These are phyloP conservation scores for Erysiphe pulchra DNA, from an alignment of 2,329 filamentous ascomycete species.

Conservation along the genomic window DNA sequence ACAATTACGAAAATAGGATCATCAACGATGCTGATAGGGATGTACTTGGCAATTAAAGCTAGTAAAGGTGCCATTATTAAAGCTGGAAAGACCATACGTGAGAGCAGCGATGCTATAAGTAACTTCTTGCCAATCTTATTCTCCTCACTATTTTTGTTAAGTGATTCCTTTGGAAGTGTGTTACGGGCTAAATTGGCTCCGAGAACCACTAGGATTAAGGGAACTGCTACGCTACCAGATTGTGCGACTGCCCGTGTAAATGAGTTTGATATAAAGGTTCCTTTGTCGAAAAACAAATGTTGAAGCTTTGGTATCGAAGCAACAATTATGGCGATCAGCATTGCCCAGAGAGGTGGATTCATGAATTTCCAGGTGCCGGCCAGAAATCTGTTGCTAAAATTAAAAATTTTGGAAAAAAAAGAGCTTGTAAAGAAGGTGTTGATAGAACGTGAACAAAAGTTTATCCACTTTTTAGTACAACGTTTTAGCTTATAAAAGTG, in stretches of 20 bases:
- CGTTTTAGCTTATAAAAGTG: conserved; percentile 9
- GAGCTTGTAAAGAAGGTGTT: conserved; percentile 25
- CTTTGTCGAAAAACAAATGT: conserved; percentile 62
- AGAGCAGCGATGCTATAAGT: conserved; percentile 60
- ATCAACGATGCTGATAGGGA: conserved; percentile 80
- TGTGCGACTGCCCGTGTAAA: conserved; percentile 70
- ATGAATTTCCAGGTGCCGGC: conserved; percentile 72
- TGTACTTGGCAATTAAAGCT: conserved; percentile 66
- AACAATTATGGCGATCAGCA: conserved; percentile 74
- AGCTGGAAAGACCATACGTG: conserved; percentile 80
- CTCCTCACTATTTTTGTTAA: conserved; percentile 44
- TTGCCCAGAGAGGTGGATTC: conserved; percentile 95
- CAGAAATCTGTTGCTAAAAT: conserved; percentile 23
- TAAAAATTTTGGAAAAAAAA: conserved; percentile 19
- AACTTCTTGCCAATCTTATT: conserved; percentile 43
- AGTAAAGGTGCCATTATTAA: conserved; percentile 78
- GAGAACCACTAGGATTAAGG: conserved; percentile 80
- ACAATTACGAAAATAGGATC: conserved; percentile 97
- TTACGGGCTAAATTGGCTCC: conserved; percentile 87
- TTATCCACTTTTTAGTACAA: conserved; percentile 3
- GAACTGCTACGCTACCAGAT: conserved; percentile 75
- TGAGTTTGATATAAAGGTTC: conserved; percentile 77
- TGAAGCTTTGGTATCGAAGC: conserved; percentile 71
- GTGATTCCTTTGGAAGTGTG: conserved; percentile 41
- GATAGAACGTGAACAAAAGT: conserved; percentile 5